A percentile compares a stretch with the other conserved stretches of the same genome.
Evolutionary conservation across 1,284 basidiomycete genomes (phyloP).

Genomic region (Sporisorium sorghi): DNA sequence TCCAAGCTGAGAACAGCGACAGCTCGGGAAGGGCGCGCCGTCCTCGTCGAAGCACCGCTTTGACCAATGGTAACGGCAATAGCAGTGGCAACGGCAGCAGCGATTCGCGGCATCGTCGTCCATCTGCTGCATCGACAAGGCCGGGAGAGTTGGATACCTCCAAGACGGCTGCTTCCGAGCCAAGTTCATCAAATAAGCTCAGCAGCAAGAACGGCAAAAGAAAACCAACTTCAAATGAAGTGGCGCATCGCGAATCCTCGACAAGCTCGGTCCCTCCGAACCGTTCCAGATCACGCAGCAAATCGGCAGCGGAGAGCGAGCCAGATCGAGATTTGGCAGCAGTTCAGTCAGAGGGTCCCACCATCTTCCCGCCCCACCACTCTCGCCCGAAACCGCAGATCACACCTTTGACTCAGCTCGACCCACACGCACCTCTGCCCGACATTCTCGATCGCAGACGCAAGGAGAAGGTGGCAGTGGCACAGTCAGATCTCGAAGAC

Average conservation of each 20-base stretch:
- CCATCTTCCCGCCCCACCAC: not conserved
- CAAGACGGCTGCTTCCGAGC: not conserved
- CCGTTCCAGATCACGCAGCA: constrained; percentile 38
- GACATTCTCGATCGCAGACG: constrained; percentile 37
- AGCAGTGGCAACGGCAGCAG: constrained; percentile 11
- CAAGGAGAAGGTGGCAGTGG: constrained; percentile 32
- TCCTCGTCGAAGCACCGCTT: constrained; percentile 29
- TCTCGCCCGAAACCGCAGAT: constrained; percentile 29
- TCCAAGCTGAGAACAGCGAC: constrained; percentile 15
- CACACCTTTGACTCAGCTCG: constrained; percentile 28
- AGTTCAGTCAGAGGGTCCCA: not conserved
- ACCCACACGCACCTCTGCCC: constrained; percentile 20
- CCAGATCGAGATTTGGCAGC: constrained; percentile 3
- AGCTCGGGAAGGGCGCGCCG: constrained; percentile 23
- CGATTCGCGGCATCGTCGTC: constrained; percentile 11
- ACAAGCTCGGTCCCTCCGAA: constrained; percentile 13
- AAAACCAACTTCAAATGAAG: constrained; percentile 19
- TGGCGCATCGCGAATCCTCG: constrained; percentile 7
- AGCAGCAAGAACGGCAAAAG: constrained; percentile 11
- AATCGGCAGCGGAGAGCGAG: constrained; percentile 24
- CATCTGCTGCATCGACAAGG: constrained; percentile 11
- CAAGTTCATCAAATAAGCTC: constrained; percentile 4
- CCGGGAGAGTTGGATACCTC: constrained; percentile 4
- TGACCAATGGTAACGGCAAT: constrained; percentile 7
- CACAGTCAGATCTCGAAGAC: constrained; percentile 49